Base-by-base conservation (phyloP, 2,329 filamentous ascomycete genomes). In the Hymenoscyphus salicellus region DNA sequence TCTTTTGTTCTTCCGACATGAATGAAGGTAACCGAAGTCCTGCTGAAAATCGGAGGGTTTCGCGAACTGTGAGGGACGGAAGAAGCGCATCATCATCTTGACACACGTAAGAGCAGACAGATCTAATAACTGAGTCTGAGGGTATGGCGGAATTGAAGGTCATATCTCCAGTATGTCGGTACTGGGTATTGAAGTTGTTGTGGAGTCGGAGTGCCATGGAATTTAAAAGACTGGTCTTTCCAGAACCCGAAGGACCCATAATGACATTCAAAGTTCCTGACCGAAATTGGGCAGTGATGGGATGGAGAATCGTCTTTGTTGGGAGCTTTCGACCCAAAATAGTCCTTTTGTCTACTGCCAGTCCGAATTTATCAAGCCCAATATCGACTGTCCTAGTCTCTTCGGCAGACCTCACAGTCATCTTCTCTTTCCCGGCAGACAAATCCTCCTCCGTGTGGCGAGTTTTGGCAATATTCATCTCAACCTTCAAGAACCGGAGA, bases 231-330 rank as follows among this genome's bases (percentile, higher is more conserved):
- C 88, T 90, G 0, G 89, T 92, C 75, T 93, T 93, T 0, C 90
- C 90, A 56, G 86, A 89, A 0, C 90, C 90, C 0, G 89, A 92
- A 0, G 90, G 90, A 0, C 90, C 90, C 89, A 93, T 92, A 68
- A 93, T 90, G 28, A 92, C 83, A 67, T 93, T 93, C 16, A 93
- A 74, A 16, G 84, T 79, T 0, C 89, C 89, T 0, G 90, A 84
- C 57, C 85, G 81, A 69, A 93, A 93, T 0, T 83, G 85, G 0
- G 89, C 80, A 1, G 82, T 87, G 14, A 93, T 81, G 0, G 89
- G 88, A 62, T 88, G 83, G 16, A 93, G 77, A 11, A 93, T 92
- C 0, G 77, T 81, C 72, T 85, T 86, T 0, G 77, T 79, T 0
- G 83, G 82, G 1, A 83, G 66, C 64, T 79, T 86, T 70, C 81